Evolutionary conservation across 164 flowering plant genomes (phyloP).

Genomic region (Chloranthus sessilifolius): DNA sequence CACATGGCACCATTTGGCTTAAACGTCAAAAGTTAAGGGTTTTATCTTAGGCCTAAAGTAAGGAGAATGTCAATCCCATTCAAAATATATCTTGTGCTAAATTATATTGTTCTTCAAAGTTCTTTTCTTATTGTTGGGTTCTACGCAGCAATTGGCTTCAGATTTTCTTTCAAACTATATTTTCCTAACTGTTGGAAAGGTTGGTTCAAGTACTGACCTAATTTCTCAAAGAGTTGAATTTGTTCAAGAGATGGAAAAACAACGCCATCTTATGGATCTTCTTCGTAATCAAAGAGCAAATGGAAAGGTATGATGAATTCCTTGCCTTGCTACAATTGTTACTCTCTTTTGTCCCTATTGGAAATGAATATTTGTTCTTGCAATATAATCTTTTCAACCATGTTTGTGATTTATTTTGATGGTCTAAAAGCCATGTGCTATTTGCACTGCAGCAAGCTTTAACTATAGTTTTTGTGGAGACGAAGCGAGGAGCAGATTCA

Average conservation of each 20-base stretch:
- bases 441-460: constrained; percentile 36
- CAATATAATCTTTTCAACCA: background rate
- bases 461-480: constrained; percentile 60
- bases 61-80: background rate
- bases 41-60: too few relatives aligned
- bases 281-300: constrained; percentile 31
- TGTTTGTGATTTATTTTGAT: background rate
- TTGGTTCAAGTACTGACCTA: constrained; percentile 56
- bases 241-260: constrained; percentile 45
- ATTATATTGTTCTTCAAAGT: background rate
- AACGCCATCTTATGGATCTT: constrained; percentile 35
- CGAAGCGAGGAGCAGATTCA: constrained; percentile 54
- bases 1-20: too few relatives aligned
- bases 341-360: background rate
- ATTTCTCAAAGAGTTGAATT: constrained; percentile 47
- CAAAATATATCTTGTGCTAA: background rate
- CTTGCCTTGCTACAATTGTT: background rate
- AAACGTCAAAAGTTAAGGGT: too few relatives aligned
- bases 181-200: constrained; percentile 54
- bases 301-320: constrained; percentile 25
- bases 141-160: constrained; percentile 43
- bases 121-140: background rate
- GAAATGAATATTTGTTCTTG: background rate
- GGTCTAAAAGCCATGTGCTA: background rate
- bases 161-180: constrained; percentile 55